Conservation (phyloP, 371 early-diverging fungal genomes). For the Rhizopus delemar region DNA sequence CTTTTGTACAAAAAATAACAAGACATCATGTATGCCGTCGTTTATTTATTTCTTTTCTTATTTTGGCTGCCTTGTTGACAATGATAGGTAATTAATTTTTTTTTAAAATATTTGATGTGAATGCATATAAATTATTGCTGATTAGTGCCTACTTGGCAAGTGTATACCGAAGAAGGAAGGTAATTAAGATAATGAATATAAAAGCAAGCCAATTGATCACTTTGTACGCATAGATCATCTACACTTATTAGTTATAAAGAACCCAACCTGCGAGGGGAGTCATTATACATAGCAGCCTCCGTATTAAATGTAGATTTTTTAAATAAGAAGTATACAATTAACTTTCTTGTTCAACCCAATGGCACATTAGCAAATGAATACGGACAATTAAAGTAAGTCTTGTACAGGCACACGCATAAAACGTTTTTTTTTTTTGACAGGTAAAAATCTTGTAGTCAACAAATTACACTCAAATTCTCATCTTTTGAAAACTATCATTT, state of each 20-base stretch:
- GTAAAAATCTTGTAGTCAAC: slow-evolving; percentile 18
- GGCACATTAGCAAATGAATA: slow-evolving; percentile 31
- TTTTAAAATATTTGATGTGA: neutral
- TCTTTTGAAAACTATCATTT: slow-evolving; percentile 23
- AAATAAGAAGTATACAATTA: slow-evolving; percentile 31
- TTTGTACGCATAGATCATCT: slow-evolving; percentile 4
- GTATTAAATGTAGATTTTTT: slow-evolving; percentile 35
- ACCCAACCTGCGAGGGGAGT: slow-evolving; percentile 33
- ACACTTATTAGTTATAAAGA: slow-evolving; percentile 29
- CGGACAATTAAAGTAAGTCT: slow-evolving; percentile 31
- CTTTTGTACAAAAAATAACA: neutral
- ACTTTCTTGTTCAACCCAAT: slow-evolving; percentile 34
- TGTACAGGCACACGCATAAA: neutral
- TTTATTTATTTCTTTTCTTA: slow-evolving; percentile 8
- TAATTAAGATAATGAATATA: slow-evolving; percentile 12
- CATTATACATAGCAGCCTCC: slow-evolving; percentile 28
- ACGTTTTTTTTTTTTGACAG: neutral
- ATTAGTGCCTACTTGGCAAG: slow-evolving; percentile 38
- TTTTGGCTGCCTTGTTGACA: slow-evolving; percentile 14
- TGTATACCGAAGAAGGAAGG: slow-evolving; percentile 40
- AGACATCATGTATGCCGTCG: slow-evolving; percentile 6
- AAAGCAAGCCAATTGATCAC: neutral
- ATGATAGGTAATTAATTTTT: slow-evolving; percentile 13
- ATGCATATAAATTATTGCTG: neutral
- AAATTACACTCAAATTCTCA: slow-evolving; percentile 29